Conservation (phyloP, 805 yeast genomes). For the Kluyveromyces aestuarii region DNA sequence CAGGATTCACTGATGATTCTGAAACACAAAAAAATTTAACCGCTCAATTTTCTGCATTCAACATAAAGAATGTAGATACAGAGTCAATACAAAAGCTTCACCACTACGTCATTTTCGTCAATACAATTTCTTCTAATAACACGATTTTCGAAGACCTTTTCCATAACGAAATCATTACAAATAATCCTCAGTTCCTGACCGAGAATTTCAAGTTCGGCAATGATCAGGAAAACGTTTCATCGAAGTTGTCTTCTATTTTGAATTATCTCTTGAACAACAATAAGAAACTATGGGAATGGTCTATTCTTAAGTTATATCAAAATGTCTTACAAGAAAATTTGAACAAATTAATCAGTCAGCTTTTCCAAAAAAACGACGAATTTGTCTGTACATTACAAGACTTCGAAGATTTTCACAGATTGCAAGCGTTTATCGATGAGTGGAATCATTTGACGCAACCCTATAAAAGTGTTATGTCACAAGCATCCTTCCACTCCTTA, state of each 20-base stretch:
- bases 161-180: conserved; percentile 24
- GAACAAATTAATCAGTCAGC: conserved; percentile 35
- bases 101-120: conserved; percentile 57
- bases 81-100: conserved; percentile 35
- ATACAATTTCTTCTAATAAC: conserved; percentile 59
- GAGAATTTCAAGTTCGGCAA: conserved; percentile 33
- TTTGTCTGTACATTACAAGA: conserved; percentile 25
- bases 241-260: conserved; percentile 19
- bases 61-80: conserved; percentile 26
- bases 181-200: conserved; percentile 23
- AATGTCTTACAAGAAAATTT: conserved; percentile 29
- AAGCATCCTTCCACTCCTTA: conserved; percentile 39
- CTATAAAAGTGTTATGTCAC: conserved; percentile 48
- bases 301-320: conserved; percentile 36
- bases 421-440: conserved; percentile 44
- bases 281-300: conserved; percentile 29
- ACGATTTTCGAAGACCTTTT: conserved; percentile 48
- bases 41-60: conserved; percentile 20
- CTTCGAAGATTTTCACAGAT: conserved; percentile 28
- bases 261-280: conserved; percentile 20
- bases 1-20: conserved; percentile 9
- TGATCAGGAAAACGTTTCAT: conserved; percentile 23
- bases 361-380: conserved; percentile 22
- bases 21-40: conserved; percentile 12
- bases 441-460: conserved; percentile 66